Base-by-base conservation (phyloP, 2,329 filamentous ascomycete genomes). In the Fusarium sterilihyphosum region DNA sequence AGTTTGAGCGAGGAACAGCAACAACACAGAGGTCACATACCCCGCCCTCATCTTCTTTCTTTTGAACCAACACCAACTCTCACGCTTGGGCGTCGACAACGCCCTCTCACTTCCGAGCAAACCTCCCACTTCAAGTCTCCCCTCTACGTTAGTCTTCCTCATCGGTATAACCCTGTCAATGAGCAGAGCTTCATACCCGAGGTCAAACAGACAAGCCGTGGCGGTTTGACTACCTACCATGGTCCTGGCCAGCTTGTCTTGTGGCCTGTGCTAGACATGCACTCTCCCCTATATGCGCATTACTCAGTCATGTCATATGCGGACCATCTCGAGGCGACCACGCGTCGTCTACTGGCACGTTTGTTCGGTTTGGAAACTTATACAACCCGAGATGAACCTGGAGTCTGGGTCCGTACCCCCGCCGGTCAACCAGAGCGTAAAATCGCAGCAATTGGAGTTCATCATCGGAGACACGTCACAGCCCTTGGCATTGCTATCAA, bases 201-300 rank as follows among this genome's bases (percentile, higher is more conserved):
- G n/a, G 90, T 96, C 77, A 83, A 90, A 49, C 88, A 91, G 77
- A 92, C 94, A 20, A 88, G 91, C n/a, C 91, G 96, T 62, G 96
- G 96, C 70, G 96, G 96, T 0, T 91, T 97, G 74, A 95, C 94
- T 0, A 98, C 96, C 6, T 98, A 98, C 85, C 96, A 99, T 81
- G 96, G 96, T 0, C 96, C 96, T 0, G 96, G 96, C 0, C 96
- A 99, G 82, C 84, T 97, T 56, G 93, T 98, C 41, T 90, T 95
- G n/a, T 99, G 97, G 86, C 94, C 96, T 7, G 90, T 98, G 58
- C 82, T 97, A n/a, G 94, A 98, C 81, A 88, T 98, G 65, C 90
- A 90, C 62, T 87, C 89, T 12, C 79, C 82, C 1, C 73, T 82
- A 17, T 89, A 94, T 74, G 84, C 85, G 1, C 85, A 79, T 52